Conservation (phyloP, 371 early-diverging fungal genomes). For the Mortierella sp. region DNA sequence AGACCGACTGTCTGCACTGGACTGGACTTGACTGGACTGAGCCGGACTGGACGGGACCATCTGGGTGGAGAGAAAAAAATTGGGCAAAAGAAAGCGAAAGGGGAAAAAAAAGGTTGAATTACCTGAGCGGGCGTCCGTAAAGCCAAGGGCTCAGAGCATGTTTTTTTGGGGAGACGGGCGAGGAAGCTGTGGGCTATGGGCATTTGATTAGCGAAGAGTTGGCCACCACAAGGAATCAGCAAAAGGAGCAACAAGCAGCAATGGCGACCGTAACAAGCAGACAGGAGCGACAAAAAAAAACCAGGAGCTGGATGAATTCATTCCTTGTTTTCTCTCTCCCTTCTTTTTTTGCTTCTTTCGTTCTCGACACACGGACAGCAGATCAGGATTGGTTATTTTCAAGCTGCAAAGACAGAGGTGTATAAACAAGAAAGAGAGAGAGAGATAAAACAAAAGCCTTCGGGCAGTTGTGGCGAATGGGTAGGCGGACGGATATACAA, state of each 20-base stretch:
- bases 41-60: not conserved
- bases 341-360: not conserved
- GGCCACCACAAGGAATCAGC: too few species aligned
- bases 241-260: not conserved
- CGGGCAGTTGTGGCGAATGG: not conserved
- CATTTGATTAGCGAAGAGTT: not conserved
- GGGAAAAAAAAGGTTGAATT: conserved; percentile 1
- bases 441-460: not conserved
- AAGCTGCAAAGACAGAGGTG: not conserved
- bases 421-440: not conserved
- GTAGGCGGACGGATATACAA: not conserved
- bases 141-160: not conserved
- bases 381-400: not conserved
- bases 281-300: not conserved
- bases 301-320: not conserved
- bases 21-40: not conserved
- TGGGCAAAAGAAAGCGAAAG: not conserved
- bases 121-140: not conserved
- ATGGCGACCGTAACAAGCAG: not conserved
- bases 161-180: not conserved
- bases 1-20: not conserved
- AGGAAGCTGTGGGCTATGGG: not conserved
- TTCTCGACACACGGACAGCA: not conserved
- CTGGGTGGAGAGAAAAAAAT: not conserved
- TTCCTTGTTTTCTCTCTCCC: not conserved